These are phyloP conservation scores for Fusarium denticulatum DNA, from an alignment of 2,329 filamentous ascomycete species.

Conservation along the genomic window DNA sequence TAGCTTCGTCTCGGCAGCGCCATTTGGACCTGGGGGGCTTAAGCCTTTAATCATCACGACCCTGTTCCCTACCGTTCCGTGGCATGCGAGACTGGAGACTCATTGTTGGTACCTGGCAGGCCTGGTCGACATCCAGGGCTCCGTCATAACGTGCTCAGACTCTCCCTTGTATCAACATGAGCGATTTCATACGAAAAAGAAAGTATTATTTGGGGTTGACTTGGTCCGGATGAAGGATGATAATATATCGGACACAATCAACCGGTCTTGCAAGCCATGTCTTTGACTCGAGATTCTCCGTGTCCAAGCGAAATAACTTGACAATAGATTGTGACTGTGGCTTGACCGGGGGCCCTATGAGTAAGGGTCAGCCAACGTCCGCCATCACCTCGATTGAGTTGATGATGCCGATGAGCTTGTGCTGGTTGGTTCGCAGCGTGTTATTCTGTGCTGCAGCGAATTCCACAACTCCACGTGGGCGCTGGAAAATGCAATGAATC, in stretches of 20 bases:
- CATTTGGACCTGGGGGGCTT: constrained; percentile 34
- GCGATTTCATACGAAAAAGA: constrained; percentile 13
- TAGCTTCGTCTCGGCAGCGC: constrained; percentile 40
- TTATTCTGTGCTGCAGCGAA: constrained; percentile 32
- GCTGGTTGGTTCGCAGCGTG: constrained; percentile 10
- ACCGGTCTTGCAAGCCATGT: constrained; percentile 1
- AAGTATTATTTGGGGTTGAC: constrained; percentile 5
- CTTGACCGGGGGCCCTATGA: constrained; percentile 18
- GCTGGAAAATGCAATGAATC: constrained; percentile 2
- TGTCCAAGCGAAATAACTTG: constrained; percentile 20
- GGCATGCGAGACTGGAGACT: constrained; percentile 22
- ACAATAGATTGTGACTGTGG: constrained; percentile 14
- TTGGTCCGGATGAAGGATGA: neutral
- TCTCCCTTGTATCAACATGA: constrained; percentile 12
- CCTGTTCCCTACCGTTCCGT: constrained; percentile 27
- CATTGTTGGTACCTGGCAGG: neutral
- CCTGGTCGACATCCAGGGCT: neutral
- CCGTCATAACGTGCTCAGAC: neutral
- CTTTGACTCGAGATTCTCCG: constrained; percentile 4
- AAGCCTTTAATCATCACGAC: constrained; percentile 43
- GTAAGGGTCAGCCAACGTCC: constrained; percentile 7
- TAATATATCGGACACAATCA: neutral
- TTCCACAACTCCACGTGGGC: constrained; percentile 44
- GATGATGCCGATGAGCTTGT: constrained; percentile 8
- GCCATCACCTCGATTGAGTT: neutral